phyloP scores from a whole-genome alignment of 2,329 filamentous ascomycete genomes.

The Xylaria multiplex region DNA sequence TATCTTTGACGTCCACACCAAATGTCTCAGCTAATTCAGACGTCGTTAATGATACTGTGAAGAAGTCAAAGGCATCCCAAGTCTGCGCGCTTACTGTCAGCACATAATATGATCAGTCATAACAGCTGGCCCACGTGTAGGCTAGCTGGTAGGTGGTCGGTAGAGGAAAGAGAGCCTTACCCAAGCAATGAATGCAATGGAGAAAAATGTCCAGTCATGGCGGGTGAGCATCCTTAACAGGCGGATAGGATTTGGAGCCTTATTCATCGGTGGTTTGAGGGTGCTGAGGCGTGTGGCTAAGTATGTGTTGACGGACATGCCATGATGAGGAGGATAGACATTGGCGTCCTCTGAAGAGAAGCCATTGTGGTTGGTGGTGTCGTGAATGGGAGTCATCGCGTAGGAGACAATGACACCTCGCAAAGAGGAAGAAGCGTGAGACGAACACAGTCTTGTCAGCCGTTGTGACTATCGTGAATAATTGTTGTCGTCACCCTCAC shows the following conservation, averaged over 20 bases:
- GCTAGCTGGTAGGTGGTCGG: no score
- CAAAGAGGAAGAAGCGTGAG: not conserved
- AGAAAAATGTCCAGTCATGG: constrained; percentile 66
- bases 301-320: constrained; percentile 61
- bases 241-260: constrained; percentile 63
- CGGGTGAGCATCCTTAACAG: constrained; percentile 60
- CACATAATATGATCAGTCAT: not conserved
- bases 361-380: constrained; percentile 16
- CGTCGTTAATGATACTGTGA: constrained; percentile 70
- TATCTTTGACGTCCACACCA: constrained; percentile 63
- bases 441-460: not conserved
- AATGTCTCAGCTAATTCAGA: constrained; percentile 64
- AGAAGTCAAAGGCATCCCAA: constrained; percentile 74
- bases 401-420: not conserved
- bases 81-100: constrained; percentile 52
- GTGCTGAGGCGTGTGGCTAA: constrained; percentile 62
- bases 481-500: not conserved
- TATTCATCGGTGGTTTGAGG: constrained; percentile 66
- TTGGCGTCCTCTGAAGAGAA: constrained; percentile 38
- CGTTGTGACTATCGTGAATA: not conserved
- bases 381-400: constrained; percentile 26
- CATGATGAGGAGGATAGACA: constrained; percentile 56
- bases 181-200: constrained; percentile 66
- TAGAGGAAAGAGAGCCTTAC: constrained; percentile 49
- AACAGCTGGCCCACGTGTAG: not conserved